Base-by-base conservation (phyloP, 108 stramenopile species). In the Craspedostauros australis region DNA sequence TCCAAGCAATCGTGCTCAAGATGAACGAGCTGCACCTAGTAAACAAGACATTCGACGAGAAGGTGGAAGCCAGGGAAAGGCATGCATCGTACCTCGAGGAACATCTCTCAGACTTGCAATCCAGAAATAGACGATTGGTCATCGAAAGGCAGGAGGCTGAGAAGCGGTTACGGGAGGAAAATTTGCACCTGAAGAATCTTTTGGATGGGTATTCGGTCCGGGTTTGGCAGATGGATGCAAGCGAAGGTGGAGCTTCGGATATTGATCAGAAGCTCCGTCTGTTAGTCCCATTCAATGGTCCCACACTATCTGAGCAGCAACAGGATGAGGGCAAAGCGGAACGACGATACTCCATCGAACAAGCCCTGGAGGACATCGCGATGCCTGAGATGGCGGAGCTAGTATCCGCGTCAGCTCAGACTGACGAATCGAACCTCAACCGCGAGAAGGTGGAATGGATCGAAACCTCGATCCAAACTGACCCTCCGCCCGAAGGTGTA, bases 1-100 rank as follows among this genome's bases (percentile, higher is more conserved):
- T 89, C 12, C 74, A 82, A 33, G 83, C 83, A 6, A 80, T 86
- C 30, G 72, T 85, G 29, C 87, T 76, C 79, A 94, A 90, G 46
- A 86, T 89, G 86, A 87, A 94, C 55, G 92, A 94, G 46, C 71
- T 94, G 20, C 83, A 94, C 46, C 62, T 90, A 26, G 77, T 88
- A 15, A 88, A 88, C 54, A 88, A 94, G 51, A 80, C 79, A n/a
- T 75, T 86, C 41, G 68, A 68, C 47, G 68, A 82, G 43, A 89
- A 88, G 49, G 77, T 88, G 50, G 73, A 70, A 4, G 75, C 77
- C 56, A 60, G 88, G 43, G 92, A 94, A 47, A 75, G 86, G 39
- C 82, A 88, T 44, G 79, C 86, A 20, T 69, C 75, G 5, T 88
- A 87, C 43, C 68, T 93, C 4, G 88, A 89, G 65, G 83, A 84